A percentile compares a stretch with the other conserved stretches of the same genome.
These are phyloP conservation scores for Umbilicus rupestris DNA, from an alignment of 164 flowering plant genomes.

Conservation along the genomic window DNA sequence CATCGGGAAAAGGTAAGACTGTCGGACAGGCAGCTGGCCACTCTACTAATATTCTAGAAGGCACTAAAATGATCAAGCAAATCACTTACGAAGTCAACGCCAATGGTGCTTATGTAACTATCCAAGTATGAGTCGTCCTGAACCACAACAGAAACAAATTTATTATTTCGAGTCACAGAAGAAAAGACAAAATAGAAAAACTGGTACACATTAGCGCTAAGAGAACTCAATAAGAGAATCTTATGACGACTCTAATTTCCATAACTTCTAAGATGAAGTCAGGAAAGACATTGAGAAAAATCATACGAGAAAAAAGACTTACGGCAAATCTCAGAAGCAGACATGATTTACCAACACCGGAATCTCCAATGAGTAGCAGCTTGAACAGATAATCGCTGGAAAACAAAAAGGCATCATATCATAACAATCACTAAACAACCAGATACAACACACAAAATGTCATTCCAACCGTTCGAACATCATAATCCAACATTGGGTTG, in stretches of 20 bases:
- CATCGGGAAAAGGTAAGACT: background rate
- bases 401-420: background rate
- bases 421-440: background rate
- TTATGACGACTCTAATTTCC: background rate
- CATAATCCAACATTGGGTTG: no score
- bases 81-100: slow-evolving; percentile 1
- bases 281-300: no score
- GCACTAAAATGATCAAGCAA: background rate
- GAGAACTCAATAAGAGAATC: background rate
- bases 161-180: background rate
- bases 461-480: no score
- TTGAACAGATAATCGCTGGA: slow-evolving; percentile 4
- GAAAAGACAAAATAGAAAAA: background rate
- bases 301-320: background rate
- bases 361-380: slow-evolving; percentile 7
- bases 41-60: background rate
- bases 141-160: background rate
- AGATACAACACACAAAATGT: no score
- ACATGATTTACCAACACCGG: slow-evolving; percentile 5
- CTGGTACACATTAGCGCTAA: background rate
- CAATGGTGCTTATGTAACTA: slow-evolving; percentile 5
- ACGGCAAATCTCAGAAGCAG: slow-evolving; percentile 3
- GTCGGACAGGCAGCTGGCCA: background rate
- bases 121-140: slow-evolving; percentile 4
- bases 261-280: background rate